A percentile compares a stretch with the other conserved stretches of the same genome.
phyloP scores from a whole-genome alignment of 176 grass and related monocot genomes.

The Typha latifolia region DNA sequence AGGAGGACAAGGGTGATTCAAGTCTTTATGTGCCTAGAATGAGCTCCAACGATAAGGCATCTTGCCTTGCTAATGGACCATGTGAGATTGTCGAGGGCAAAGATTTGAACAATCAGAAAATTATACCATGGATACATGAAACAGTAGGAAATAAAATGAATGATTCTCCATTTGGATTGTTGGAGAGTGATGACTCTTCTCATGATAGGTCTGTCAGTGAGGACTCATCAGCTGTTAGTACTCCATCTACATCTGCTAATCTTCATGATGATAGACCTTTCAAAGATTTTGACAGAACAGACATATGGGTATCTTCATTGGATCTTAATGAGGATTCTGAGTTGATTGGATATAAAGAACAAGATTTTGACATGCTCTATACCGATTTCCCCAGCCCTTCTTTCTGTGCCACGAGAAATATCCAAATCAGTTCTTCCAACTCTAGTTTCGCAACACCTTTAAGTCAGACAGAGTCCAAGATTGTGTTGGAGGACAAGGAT shows the following conservation, averaged over 20 bases:
- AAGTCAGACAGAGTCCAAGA: background rate
- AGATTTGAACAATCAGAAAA: constrained; percentile 3
- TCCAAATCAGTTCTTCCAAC: constrained; percentile 7
- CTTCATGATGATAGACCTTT: constrained; percentile 16
- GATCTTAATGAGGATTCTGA: constrained; percentile 38
- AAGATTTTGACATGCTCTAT: constrained; percentile 17
- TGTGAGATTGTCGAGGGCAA: constrained; percentile 1
- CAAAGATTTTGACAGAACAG: constrained; percentile 32
- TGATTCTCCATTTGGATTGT: constrained; percentile 2
- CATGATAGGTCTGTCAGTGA: constrained; percentile 13
- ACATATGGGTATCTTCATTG: constrained; percentile 45
- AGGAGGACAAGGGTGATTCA: constrained; percentile 2
- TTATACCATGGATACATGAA: constrained; percentile 1
- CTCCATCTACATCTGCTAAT: constrained; percentile 16
- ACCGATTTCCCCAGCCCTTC: constrained; percentile 35
- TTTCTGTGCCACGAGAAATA: constrained; percentile 25
- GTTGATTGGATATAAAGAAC: constrained; percentile 29
- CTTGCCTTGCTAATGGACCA: background rate
- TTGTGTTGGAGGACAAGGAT: background rate
- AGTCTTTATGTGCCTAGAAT: background rate
- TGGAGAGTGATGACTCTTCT: constrained; percentile 22
- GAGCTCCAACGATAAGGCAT: constrained; percentile 3
- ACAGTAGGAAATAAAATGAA: constrained; percentile 3
- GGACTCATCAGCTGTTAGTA: constrained; percentile 18
- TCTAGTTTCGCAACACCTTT: constrained; percentile 2